Percentiles rank a stretch among this genome's conserved stretches.
These are phyloP conservation scores for Aspergillus calidoustus DNA, from an alignment of 2,329 filamentous ascomycete species.

Conservation along the genomic window DNA sequence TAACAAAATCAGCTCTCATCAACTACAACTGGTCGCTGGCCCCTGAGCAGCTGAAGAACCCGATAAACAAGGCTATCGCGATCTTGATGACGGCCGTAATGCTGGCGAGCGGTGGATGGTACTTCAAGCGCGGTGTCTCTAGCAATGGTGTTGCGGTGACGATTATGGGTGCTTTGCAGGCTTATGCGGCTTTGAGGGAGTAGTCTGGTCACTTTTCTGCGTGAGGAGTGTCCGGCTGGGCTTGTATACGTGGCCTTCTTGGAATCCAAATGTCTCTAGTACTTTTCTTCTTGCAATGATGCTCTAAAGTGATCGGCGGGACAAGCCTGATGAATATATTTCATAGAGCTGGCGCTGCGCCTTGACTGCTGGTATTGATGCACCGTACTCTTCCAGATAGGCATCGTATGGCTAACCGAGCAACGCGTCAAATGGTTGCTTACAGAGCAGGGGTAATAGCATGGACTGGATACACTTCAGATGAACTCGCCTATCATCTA, in stretches of 20 bases:
- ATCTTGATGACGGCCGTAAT: conserved; percentile 32
- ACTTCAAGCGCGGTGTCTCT: conserved; percentile 32
- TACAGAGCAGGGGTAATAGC: too few species aligned
- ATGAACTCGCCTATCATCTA: too few species aligned
- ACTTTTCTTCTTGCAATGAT: too few species aligned
- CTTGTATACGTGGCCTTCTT: neutral
- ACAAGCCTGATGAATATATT: too few species aligned
- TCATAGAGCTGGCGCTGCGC: too few species aligned
- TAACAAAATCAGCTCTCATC: conserved; percentile 11
- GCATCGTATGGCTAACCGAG: too few species aligned
- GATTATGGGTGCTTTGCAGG: conserved; percentile 31
- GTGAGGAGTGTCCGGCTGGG: neutral
- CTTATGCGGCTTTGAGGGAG: conserved; percentile 24
- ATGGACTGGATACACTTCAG: too few species aligned
- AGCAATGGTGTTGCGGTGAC: conserved; percentile 29
- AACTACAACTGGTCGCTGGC: conserved; percentile 20
- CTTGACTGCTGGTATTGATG: too few species aligned
- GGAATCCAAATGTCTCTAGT: too few species aligned
- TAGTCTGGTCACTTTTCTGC: neutral
- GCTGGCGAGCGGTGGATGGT: conserved; percentile 37
- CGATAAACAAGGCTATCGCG: conserved; percentile 36
- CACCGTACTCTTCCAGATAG: too few species aligned
- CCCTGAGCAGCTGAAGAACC: conserved; percentile 28
- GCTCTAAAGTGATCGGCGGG: too few species aligned
- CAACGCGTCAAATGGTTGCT: too few species aligned